Evolutionary conservation across 192 early-diverging fungal genomes (phyloP).

Genomic region (Backusella australiensis): DNA sequence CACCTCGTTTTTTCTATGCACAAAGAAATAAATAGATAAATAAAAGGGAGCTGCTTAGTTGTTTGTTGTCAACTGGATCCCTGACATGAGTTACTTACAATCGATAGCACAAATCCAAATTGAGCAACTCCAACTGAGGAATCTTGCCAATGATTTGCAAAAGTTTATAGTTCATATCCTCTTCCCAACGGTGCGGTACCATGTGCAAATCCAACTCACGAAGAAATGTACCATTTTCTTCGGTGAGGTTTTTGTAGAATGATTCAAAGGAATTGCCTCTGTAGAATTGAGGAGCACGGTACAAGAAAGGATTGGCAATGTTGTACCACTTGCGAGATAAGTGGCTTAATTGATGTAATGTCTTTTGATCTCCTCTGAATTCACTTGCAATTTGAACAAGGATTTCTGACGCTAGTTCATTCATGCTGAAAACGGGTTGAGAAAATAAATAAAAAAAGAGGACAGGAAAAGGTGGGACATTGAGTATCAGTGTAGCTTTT

Average conservation of each 20-base stretch:
- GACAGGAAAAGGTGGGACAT: background rate
- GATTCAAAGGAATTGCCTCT: background rate
- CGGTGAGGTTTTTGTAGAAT: background rate
- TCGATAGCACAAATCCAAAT: conserved; percentile 5
- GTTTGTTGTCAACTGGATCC: background rate
- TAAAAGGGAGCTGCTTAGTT: background rate
- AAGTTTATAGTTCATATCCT: background rate
- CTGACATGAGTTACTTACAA: background rate
- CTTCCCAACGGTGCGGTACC: conserved; percentile 6
- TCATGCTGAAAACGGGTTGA: background rate
- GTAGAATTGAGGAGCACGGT: background rate
- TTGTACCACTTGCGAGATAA: background rate
- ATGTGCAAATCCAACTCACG: conserved; percentile 2
- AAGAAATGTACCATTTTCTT: background rate
- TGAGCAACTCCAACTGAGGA: conserved; percentile 1
- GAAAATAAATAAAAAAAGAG: background rate
- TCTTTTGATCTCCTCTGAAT: background rate
- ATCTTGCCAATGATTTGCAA: background rate
- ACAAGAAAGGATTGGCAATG: background rate
- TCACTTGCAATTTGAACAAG: background rate
- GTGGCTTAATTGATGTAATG: background rate
- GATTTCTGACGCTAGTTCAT: background rate
- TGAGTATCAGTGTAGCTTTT: too few species aligned
- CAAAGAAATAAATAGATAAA: too few species aligned
- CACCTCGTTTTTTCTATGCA: background rate